phyloP scores from a whole-genome alignment of 768 basidiomycete genomes.

The Clavaria fumosa region DNA sequence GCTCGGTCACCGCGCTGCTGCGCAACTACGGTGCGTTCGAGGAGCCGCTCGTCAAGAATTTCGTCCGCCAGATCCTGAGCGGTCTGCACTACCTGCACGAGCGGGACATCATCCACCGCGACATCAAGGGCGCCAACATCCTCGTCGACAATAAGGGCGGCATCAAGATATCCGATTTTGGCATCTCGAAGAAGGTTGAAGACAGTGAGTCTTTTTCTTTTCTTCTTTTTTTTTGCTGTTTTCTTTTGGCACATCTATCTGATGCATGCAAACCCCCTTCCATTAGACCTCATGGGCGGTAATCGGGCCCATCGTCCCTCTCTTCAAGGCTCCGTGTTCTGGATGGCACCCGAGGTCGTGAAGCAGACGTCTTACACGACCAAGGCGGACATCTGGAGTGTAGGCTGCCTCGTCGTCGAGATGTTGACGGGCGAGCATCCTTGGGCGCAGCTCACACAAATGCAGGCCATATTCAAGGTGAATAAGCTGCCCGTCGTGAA shows the following conservation, averaged over 20 bases:
- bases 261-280: background rate
- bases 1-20: constrained; percentile 79
- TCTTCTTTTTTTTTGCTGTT: background rate
- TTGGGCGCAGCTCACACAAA: constrained; percentile 91
- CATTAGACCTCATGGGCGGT: constrained; percentile 31
- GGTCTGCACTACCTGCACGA: constrained; percentile 87
- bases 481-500: background rate
- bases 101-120: constrained; percentile 89
- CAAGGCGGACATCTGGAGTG: constrained; percentile 95
- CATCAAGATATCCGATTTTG: constrained; percentile 94
- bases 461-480: constrained; percentile 99
- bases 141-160: constrained; percentile 97
- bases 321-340: constrained; percentile 94
- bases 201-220: constrained; percentile 50
- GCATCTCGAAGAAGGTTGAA: constrained; percentile 94
- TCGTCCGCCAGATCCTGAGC: constrained; percentile 80
- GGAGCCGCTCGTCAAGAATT: constrained; percentile 81
- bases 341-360: constrained; percentile 99
- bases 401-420: constrained; percentile 88
- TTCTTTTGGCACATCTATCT: no score
- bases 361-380: constrained; percentile 86
- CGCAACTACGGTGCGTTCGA: constrained; percentile 91
- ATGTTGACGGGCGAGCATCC: constrained; percentile 96
- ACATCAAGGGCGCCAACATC: constrained; percentile 98
- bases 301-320: constrained; percentile 80